Evolutionary conservation across 2,329 filamentous ascomycete genomes (phyloP), one percentile per base, ranked within the genome.

Genomic region (Cryphonectria carpinicola): DNA sequence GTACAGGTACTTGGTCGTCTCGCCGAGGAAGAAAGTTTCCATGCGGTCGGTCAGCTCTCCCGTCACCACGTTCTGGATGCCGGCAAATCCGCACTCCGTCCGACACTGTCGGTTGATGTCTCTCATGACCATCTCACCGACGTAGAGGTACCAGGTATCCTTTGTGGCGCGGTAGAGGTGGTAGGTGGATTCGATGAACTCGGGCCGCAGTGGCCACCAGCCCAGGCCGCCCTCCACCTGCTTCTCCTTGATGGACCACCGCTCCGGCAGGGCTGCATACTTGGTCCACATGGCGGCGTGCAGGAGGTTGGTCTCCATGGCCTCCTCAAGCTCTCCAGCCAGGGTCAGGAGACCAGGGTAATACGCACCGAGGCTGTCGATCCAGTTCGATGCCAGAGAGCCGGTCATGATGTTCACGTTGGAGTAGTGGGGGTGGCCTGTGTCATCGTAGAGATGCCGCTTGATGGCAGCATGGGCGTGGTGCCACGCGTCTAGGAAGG

Each of bases 1-100:
- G 79, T 97, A 98, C 73, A 99, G 85, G 80, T 99, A 99, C 81
- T 98, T 98, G 61, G 94, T 91, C 1, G 96, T 99, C 81, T 99
- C 96, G 19, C 96, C 95, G 0, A 99, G 86, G 77, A 98, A 98
- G 85, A 98, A 99, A 79, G 95, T 98, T 81, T 99, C 96, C 96
- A 98, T 98, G 46, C 96, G 92, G 79, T 99, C 95, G 75, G 89
- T 93, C 80, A 94, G 89, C 81, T 98, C 93, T 4, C 95, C 95
- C 6, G 88, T 93, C 46, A 91, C 84, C 11, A 95, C 93, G 79
- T 95, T 91, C 76, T 94, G 91, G 49, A 98, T 85, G 0, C 95
- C 95, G 19, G 95, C 93, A 94, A 95, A 98, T 56, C 96, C 96
- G 76, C 96, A 99, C 73, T 89, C 87, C 0, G 94, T 94, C 89